These are phyloP conservation scores for Medicago arabica DNA, from an alignment of 306 rosid genomes.

Conservation along the genomic window DNA sequence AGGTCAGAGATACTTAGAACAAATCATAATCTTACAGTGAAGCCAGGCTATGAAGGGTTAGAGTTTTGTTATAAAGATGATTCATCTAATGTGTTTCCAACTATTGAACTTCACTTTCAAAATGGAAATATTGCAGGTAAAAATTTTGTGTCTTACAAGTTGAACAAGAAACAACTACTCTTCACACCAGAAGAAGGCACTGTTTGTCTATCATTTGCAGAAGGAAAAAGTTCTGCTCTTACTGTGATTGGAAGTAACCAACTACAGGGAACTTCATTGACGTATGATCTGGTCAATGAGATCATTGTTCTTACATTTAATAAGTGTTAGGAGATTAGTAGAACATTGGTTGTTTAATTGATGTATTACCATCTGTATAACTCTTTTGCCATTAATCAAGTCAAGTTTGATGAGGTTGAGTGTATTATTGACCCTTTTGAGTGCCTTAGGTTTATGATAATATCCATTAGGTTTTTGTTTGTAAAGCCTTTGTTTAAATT, in stretches of 20 bases:
- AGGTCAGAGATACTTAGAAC: conserved; percentile 32
- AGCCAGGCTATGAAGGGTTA: conserved; percentile 17
- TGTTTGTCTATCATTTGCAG: conserved; percentile 43
- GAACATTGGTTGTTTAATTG: background rate
- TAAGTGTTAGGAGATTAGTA: conserved; percentile 33
- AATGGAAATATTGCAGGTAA: conserved; percentile 42
- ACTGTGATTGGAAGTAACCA: conserved; percentile 49
- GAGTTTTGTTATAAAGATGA: conserved; percentile 48
- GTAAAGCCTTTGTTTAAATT: too few species aligned
- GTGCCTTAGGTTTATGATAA: too few species aligned
- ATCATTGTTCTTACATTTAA: conserved; percentile 30
- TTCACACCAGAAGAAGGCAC: background rate
- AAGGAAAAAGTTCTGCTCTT: conserved; percentile 37
- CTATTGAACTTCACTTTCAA: conserved; percentile 42
- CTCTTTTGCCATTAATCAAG: background rate
- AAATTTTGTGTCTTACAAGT: conserved; percentile 36
- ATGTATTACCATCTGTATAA: background rate
- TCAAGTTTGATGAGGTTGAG: too few species aligned
- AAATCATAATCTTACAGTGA: conserved; percentile 21
- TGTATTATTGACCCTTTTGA: too few species aligned
- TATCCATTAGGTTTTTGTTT: too few species aligned
- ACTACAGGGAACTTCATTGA: conserved; percentile 41
- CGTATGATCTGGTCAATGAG: conserved; percentile 38
- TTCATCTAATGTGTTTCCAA: conserved; percentile 39
- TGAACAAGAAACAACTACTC: conserved; percentile 24